Base-by-base conservation (phyloP, 2,329 filamentous ascomycete species). In the Conoideocrella luteorostrata region DNA sequence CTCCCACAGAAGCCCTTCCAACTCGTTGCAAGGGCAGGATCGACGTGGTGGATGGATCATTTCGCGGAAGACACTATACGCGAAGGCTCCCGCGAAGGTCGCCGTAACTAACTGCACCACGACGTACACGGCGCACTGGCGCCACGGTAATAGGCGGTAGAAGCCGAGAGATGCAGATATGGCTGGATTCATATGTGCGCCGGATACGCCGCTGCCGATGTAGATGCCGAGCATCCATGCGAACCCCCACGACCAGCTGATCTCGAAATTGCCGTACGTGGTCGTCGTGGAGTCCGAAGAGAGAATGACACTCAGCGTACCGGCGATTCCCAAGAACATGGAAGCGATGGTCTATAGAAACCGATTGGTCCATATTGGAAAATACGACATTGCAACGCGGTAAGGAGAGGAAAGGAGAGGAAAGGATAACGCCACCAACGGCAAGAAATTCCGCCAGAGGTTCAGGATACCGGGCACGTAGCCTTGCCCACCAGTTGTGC, bases 131-230 rank as follows among this genome's bases (percentile, higher is more conserved):
- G 44, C 39, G 13, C 64, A 66, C 11, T 57, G 56, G 18, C 48
- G 46, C 61, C 61, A 64, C 2, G 63, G 63, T 13, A 66, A 67
- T 0, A 62, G 62, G 4, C 64, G 59, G 42, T 65, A 67, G 0
- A 67, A 22, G 0, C 57, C 58, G 0, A 67, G 44, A 0, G 57
- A 56, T 12, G 66, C 53, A 1, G 63, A 66, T 17, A 67, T 62
- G 2, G 60, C 57, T 10, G 64, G 64, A 32, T 66, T 60, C 51
- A 58, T 58, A 38, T 60, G 58, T 4, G 56, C 58, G 2, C 56
- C 57, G 0, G 56, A 57, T 0, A 60, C 53, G 20, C 57, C 56
- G 3, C 56, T 56, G 1, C 49, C 53, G 1, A 55, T 50, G 2
- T 55, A 55, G 0, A 55, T 55, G 2, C 53, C 53, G 22, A 55